phyloP scores from a whole-genome alignment of 192 early-diverging fungal species.

The Coemansia sp. region DNA sequence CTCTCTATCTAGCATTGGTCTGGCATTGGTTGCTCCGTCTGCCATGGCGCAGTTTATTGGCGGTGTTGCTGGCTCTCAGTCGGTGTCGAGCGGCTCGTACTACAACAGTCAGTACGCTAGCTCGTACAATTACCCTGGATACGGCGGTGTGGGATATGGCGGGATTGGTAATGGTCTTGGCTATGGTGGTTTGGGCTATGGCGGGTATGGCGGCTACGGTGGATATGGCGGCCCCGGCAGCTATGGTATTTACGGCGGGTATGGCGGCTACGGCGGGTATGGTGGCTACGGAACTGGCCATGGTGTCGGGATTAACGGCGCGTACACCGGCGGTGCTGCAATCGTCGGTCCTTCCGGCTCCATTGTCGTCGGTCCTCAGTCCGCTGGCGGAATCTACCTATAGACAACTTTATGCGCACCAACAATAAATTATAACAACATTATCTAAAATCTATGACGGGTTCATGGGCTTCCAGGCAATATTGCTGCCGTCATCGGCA shows the following conservation, averaged over 20 bases:
- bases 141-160: slow-evolving; percentile 7
- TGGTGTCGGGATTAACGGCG: slow-evolving; percentile 28
- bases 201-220: slow-evolving; percentile 25
- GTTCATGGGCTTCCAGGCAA: slow-evolving; percentile 37
- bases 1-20: slow-evolving; percentile 22
- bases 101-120: slow-evolving; percentile 40
- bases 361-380: slow-evolving; percentile 52
- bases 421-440: slow-evolving; percentile 4
- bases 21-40: slow-evolving; percentile 19
- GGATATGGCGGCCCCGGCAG: slow-evolving; percentile 23
- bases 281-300: slow-evolving; percentile 25
- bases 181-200: slow-evolving; percentile 22
- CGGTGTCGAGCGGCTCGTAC: slow-evolving; percentile 47
- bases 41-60: slow-evolving; percentile 36
- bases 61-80: slow-evolving; percentile 25
- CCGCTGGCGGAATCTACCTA: slow-evolving; percentile 50
- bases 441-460: slow-evolving; percentile 10
- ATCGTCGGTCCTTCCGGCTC: slow-evolving; percentile 52
- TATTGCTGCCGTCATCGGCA: slow-evolving; percentile 19
- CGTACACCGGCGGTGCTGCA: slow-evolving; percentile 42
- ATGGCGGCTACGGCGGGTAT: slow-evolving; percentile 28
- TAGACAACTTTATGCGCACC: neutral
- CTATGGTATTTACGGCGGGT: slow-evolving; percentile 13
- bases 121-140: slow-evolving; percentile 19
- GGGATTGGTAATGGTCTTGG: slow-evolving; percentile 7